Base-by-base conservation (phyloP, 306 rosid species). In the Trifolium repens region DNA sequence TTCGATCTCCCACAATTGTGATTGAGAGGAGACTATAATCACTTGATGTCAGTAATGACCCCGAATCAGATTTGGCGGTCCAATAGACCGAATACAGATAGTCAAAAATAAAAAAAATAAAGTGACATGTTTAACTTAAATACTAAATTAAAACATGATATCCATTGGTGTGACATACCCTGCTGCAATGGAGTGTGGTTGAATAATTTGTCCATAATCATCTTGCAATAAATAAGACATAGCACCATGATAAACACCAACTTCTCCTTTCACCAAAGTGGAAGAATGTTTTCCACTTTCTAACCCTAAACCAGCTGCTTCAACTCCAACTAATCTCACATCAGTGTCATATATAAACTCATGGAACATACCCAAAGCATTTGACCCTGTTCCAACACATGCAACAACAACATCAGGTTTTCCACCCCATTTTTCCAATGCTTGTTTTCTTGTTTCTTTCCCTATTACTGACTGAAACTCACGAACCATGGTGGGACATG, bases 401-500 rank as follows among this genome's bases (percentile, higher is more conserved):
- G 96, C 96, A 9, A 91, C 60, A 5, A 91, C 4, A 5, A 85
- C 80, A 3, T 91, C 88, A 2, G 96, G 96, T 53, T 82, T 84
- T 9, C 83, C 87, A 0, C 91, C 91, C 93, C 91, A 88, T 59
- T 79, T 85, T 67, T 82, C 82, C 79, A 46, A 9, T 8, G 90
- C 87, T 75, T 91, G 96, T 63, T 10, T 82, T 43, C 90, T 76
- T 2, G 91, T 85, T 47, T 91, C 96, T 43, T 87, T 87, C 3
- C 96, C 96, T 7, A 91, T 84, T 52, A 91, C 88, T 1, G 91
- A 85, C 13, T 91, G 93, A 62, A 91, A 91, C 70, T 91, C 90
- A 1, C 96, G 78, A 3, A 91, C 96, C 91, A 91, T 88, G 4
- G 74, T 80, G 0, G 96, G 93, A 27, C 73, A 80, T 3, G 96